phyloP scores from a whole-genome alignment of 345 rosid species.

The Rhizophora mangle region DNA sequence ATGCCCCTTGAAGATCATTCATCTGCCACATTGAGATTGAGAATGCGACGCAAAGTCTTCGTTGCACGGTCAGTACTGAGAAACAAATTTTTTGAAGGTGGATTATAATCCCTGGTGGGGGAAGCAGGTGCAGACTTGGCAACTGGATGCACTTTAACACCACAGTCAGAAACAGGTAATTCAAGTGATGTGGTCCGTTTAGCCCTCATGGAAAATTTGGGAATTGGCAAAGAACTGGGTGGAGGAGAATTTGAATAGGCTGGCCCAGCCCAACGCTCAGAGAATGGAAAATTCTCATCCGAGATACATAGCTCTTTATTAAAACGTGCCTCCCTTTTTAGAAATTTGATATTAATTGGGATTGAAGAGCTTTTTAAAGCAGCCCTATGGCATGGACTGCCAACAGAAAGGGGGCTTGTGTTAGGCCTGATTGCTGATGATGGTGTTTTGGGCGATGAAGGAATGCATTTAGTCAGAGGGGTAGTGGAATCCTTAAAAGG shows the following conservation, averaged over 20 bases:
- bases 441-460: constrained; percentile 28
- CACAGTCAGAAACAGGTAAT: constrained; percentile 39
- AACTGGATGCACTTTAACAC: constrained; percentile 37
- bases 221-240: constrained; percentile 87
- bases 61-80: constrained; percentile 73
- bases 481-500: constrained; percentile 38
- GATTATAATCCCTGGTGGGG: constrained; percentile 55
- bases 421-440: constrained; percentile 6
- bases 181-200: constrained; percentile 64
- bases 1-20: constrained; percentile 45
- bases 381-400: constrained; percentile 11
- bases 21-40: constrained; percentile 69
- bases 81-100: constrained; percentile 43
- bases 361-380: constrained; percentile 47
- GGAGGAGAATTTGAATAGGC: constrained; percentile 97
- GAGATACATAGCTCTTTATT: constrained; percentile 25
- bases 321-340: constrained; percentile 25
- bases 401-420: constrained; percentile 13
- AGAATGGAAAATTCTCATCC: constrained; percentile 34
- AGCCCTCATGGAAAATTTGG: constrained; percentile 66
- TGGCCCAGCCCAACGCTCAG: constrained; percentile 98
- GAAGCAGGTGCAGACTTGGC: constrained; percentile 89
- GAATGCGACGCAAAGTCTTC: constrained; percentile 83
- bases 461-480: constrained; percentile 31
- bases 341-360: constrained; percentile 35